These are phyloP conservation scores for Serendipita sp. DNA, from an alignment of 768 basidiomycete species.

Conservation along the genomic window DNA sequence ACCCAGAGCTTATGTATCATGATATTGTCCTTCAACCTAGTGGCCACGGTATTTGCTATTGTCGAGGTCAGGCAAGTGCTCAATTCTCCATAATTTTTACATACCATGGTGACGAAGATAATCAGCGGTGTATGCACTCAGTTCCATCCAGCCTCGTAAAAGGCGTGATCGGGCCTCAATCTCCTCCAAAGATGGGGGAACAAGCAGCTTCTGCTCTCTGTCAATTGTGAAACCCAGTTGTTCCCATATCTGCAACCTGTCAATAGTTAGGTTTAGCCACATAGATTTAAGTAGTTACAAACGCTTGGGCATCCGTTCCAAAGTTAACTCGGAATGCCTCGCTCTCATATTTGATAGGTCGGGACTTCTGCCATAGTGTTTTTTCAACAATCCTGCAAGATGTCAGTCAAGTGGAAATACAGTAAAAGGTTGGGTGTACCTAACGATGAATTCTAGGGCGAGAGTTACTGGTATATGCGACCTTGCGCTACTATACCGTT, in stretches of 20 bases:
- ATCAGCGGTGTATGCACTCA: conserved; percentile 48
- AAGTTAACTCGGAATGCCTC: conserved; percentile 39
- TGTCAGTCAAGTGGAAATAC: neutral
- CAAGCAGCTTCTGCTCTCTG: neutral
- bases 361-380: conserved; percentile 53
- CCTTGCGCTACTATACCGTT: conserved; percentile 29
- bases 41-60: conserved; percentile 12
- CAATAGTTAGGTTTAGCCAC: neutral
- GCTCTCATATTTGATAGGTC: conserved; percentile 29
- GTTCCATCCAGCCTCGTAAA: conserved; percentile 68
- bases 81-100: conserved; percentile 9
- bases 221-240: neutral
- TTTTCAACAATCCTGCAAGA: conserved; percentile 52
- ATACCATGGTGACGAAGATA: conserved; percentile 35
- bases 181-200: neutral
- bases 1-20: conserved; percentile 30
- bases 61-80: conserved; percentile 24
- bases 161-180: conserved; percentile 39
- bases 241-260: conserved; percentile 1
- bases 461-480: conserved; percentile 41
- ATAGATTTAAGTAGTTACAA: conserved; percentile 17
- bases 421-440: conserved; percentile 23
- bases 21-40: conserved; percentile 24
- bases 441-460: conserved; percentile 49
- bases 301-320: conserved; percentile 51